Evolutionary conservation across 495 filamentous ascomycete species (phyloP).

Genomic region (Lasiosphaeris hirsuta): DNA sequence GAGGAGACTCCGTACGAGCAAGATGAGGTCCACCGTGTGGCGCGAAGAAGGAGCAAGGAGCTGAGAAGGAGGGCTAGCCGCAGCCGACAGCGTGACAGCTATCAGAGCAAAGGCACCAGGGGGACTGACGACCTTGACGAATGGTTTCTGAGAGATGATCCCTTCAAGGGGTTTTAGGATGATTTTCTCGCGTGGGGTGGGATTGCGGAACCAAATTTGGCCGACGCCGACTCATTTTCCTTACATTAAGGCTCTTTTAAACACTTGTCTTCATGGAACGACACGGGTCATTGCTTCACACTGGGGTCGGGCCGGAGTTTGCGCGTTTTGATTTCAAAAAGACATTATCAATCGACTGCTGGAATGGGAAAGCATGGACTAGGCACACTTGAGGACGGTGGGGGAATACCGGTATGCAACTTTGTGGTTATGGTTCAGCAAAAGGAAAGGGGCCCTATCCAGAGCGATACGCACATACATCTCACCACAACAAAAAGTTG

Average conservation of each 20-base stretch:
- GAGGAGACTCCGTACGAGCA: conserved; percentile 46
- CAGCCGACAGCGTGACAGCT: conserved; percentile 48
- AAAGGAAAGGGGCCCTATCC: too few species aligned
- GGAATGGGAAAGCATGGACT: too few species aligned
- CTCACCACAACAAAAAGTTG: too few species aligned
- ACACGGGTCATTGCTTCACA: too few species aligned
- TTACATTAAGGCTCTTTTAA: neutral
- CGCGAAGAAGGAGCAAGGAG: conserved; percentile 48
- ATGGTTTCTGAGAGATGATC: conserved; percentile 45
- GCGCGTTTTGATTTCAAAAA: too few species aligned
- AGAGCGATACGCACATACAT: too few species aligned
- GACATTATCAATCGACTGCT: too few species aligned
- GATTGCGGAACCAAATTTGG: neutral
- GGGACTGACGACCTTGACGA: conserved; percentile 45
- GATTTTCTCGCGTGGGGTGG: neutral
- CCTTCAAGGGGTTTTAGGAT: conserved; percentile 45
- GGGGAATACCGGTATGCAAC: too few species aligned
- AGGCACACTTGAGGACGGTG: too few species aligned
- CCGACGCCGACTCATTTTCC: conserved; percentile 11
- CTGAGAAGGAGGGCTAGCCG: conserved; percentile 47
- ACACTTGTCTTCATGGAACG: too few species aligned
- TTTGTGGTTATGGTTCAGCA: too few species aligned
- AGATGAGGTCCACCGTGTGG: conserved; percentile 41
- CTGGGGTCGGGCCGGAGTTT: too few species aligned
- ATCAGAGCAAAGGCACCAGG: conserved; percentile 42